phyloP scores from a whole-genome alignment of 768 basidiomycete species.

The Gymnopilus junonius region DNA sequence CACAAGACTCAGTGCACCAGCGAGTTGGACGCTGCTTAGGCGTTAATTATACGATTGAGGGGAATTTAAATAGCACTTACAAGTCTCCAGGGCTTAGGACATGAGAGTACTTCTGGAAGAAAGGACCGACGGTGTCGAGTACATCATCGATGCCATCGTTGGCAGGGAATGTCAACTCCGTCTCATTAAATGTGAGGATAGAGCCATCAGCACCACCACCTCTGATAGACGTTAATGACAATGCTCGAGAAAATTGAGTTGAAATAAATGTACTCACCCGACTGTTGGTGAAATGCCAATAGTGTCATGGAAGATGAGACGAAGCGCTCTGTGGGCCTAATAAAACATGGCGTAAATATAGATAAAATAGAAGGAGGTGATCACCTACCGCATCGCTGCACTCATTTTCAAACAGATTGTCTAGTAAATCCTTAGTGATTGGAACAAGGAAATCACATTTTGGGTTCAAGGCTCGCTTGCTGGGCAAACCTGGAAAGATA shows the following conservation, averaged over 20 bases:
- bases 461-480: not conserved
- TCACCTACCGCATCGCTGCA: constrained; percentile 1
- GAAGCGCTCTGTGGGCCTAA: constrained; percentile 1
- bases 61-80: constrained; percentile 9
- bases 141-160: constrained; percentile 14
- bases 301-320: constrained; percentile 5
- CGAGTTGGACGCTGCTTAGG: constrained; percentile 26
- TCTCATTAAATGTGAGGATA: constrained; percentile 27
- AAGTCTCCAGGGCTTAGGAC: constrained; percentile 11
- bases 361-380: not conserved
- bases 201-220: constrained; percentile 34
- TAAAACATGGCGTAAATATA: not conserved
- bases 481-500: not conserved
- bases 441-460: constrained; percentile 2
- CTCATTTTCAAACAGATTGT: constrained; percentile 7
- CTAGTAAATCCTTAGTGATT: not conserved
- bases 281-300: not conserved
- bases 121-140: constrained; percentile 6
- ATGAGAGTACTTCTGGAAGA: constrained; percentile 6
- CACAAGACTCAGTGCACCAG: constrained; percentile 44
- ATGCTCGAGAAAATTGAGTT: not conserved
- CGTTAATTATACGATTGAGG: not conserved
- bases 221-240: not conserved
- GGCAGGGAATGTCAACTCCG: constrained; percentile 25
- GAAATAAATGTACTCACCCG: not conserved